A percentile compares a stretch with the other conserved stretches of the same genome.
Conservation (phyloP, 306 rosid species). For the Purshia tridentata region DNA sequence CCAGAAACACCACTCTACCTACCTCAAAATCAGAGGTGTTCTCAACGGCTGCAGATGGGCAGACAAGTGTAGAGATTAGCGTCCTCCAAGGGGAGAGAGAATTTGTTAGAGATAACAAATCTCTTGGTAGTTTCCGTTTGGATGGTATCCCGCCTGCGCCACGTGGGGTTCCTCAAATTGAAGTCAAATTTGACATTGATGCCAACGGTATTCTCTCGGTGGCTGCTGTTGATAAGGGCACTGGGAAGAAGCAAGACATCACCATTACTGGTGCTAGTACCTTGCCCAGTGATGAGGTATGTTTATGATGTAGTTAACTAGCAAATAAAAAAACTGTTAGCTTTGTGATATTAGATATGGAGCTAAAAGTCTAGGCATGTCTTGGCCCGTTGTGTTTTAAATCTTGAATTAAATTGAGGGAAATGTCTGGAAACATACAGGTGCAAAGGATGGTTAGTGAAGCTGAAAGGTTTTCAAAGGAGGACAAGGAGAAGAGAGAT, state of each 20-base stretch:
- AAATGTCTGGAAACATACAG: conserved; percentile 35
- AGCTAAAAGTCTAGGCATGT: neutral
- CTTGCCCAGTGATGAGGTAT: conserved; percentile 88
- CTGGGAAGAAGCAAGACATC: conserved; percentile 92
- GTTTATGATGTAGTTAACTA: neutral
- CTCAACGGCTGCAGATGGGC: conserved; percentile 87
- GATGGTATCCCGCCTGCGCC: conserved; percentile 98
- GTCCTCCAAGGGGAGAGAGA: conserved; percentile 94
- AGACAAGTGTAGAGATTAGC: conserved; percentile 77
- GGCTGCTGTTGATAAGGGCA: conserved; percentile 86
- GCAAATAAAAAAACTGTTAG: conserved; percentile 13
- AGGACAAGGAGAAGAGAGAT: conserved; percentile 93
- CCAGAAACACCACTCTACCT: conserved; percentile 93
- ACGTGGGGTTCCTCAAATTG: conserved; percentile 96
- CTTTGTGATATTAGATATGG: neutral
- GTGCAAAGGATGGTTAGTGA: conserved; percentile 81
- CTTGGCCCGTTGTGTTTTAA: neutral
- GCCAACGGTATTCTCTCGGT: conserved; percentile 94
- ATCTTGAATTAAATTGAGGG: conserved; percentile 25
- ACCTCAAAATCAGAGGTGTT: conserved; percentile 91
- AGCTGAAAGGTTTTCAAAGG: conserved; percentile 77
- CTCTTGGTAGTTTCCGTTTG: conserved; percentile 93
- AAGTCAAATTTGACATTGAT: conserved; percentile 93
- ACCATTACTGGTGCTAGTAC: conserved; percentile 99
- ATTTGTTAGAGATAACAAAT: conserved; percentile 91